Conservation (phyloP, 352 stramenopile species). For the Phytopythium montanum region DNA sequence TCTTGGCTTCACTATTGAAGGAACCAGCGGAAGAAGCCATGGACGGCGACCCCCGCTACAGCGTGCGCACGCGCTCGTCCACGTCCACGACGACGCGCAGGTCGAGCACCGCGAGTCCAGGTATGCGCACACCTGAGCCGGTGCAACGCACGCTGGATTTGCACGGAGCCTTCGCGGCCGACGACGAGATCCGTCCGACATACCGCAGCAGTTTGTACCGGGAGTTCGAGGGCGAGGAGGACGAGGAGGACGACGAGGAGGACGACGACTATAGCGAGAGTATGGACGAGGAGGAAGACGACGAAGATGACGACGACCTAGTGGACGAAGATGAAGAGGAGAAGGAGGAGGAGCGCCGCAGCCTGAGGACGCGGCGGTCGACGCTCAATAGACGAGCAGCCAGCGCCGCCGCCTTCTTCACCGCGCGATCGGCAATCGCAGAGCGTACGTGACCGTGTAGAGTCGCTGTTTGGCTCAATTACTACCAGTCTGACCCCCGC, state of each 20-base stretch:
- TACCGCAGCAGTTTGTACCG: slow-evolving; percentile 13
- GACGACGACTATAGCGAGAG: slow-evolving; percentile 19
- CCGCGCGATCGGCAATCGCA: slow-evolving; percentile 1
- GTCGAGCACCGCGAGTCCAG: slow-evolving; percentile 7
- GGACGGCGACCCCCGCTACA: not conserved
- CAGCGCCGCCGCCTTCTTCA: slow-evolving; percentile 28
- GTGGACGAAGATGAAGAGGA: slow-evolving; percentile 27
- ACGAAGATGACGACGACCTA: slow-evolving; percentile 31
- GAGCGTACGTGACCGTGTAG: not conserved
- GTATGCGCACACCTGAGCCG: slow-evolving; percentile 39
- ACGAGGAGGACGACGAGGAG: slow-evolving; percentile 13
- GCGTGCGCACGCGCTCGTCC: slow-evolving; percentile 4
- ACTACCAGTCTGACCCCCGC: not conserved
- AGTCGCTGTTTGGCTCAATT: not conserved
- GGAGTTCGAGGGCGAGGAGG: slow-evolving; percentile 6
- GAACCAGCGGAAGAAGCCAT: too few relatives aligned
- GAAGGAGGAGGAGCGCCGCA: slow-evolving; percentile 15
- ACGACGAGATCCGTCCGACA: slow-evolving; percentile 18
- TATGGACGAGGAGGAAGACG: slow-evolving; percentile 28
- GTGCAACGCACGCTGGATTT: slow-evolving; percentile 63
- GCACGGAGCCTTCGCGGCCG: slow-evolving; percentile 35
- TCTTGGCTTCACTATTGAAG: not conserved
- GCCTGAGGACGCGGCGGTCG: slow-evolving; percentile 15
- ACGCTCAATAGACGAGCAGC: slow-evolving; percentile 30
- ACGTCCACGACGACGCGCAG: slow-evolving; percentile 4